Conservation (phyloP, 805 yeast species). For the Nakazawaea holstii region DNA sequence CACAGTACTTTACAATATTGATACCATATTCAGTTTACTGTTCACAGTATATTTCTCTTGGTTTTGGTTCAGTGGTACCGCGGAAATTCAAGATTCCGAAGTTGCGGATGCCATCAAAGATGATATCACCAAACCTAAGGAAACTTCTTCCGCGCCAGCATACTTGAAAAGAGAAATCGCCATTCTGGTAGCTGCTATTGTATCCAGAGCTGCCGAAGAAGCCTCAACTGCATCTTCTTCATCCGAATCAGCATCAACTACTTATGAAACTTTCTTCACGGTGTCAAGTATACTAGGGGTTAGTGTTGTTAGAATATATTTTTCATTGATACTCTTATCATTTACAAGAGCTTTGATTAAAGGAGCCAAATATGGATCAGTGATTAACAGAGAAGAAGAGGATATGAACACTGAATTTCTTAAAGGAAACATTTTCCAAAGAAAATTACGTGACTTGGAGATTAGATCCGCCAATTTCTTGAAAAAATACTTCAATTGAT, state of each 20-base stretch:
- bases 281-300: slow-evolving; percentile 43
- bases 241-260: slow-evolving; percentile 60
- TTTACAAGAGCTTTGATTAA: slow-evolving; percentile 54
- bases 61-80: slow-evolving; percentile 56
- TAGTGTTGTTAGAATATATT: slow-evolving; percentile 49
- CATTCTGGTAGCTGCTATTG: slow-evolving; percentile 10
- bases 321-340: slow-evolving; percentile 51
- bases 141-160: neutral
- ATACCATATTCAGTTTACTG: slow-evolving; percentile 59
- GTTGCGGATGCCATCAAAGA: slow-evolving; percentile 15
- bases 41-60: slow-evolving; percentile 72
- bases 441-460: slow-evolving; percentile 9
- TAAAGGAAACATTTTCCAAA: slow-evolving; percentile 5
- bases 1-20: slow-evolving; percentile 56
- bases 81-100: slow-evolving; percentile 23
- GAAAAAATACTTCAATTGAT: neutral
- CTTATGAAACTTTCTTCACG: slow-evolving; percentile 54
- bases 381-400: neutral
- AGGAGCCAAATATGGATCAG: slow-evolving; percentile 29
- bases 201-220: slow-evolving; percentile 10
- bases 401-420: slow-evolving; percentile 1
- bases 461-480: slow-evolving; percentile 1
- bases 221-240: slow-evolving; percentile 19
- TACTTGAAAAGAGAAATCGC: slow-evolving; percentile 6
- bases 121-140: neutral